Conservation (phyloP, 106 monocot genomes). For the Platanthera guangdongensis region DNA sequence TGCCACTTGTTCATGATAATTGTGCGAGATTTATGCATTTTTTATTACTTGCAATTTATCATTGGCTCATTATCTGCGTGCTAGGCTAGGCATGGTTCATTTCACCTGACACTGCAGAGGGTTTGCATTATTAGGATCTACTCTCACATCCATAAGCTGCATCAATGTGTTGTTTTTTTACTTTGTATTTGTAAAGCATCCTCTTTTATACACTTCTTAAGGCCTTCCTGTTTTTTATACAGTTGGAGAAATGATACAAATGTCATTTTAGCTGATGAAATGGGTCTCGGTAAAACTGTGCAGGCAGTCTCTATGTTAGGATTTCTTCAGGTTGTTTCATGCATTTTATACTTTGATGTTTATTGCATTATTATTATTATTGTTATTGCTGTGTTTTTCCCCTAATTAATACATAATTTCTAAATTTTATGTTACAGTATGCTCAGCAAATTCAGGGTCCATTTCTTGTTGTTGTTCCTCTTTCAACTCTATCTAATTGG, state of each 20-base stretch:
- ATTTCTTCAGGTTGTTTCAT: conserved; percentile 67
- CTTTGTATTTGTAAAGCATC: background rate
- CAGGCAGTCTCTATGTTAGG: conserved; percentile 98
- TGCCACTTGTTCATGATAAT: too few species aligned
- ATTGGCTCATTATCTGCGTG: too few species aligned
- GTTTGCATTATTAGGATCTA: too few species aligned
- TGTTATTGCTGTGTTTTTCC: background rate
- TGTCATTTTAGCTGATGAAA: conserved; percentile 99
- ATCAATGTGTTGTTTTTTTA: background rate
- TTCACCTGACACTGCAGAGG: too few species aligned
- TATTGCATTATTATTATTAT: background rate
- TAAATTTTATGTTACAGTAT: conserved; percentile 41
- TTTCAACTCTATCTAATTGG: conserved; percentile 97
- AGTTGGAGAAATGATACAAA: conserved; percentile 99
- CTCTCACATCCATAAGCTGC: too few species aligned
- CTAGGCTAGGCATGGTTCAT: too few species aligned
- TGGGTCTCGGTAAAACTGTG: conserved; percentile 99
- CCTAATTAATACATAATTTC: background rate
- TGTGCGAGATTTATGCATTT: too few species aligned
- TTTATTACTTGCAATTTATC: too few species aligned
- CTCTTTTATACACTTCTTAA: background rate
- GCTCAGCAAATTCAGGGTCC: conserved; percentile 93
- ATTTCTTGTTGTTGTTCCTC: conserved; percentile 95
- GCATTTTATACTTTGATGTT: background rate
- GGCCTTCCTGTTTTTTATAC: conserved; percentile 8